phyloP scores from a whole-genome alignment of 208 protist species.

The Angomonas ambiguus region DNA sequence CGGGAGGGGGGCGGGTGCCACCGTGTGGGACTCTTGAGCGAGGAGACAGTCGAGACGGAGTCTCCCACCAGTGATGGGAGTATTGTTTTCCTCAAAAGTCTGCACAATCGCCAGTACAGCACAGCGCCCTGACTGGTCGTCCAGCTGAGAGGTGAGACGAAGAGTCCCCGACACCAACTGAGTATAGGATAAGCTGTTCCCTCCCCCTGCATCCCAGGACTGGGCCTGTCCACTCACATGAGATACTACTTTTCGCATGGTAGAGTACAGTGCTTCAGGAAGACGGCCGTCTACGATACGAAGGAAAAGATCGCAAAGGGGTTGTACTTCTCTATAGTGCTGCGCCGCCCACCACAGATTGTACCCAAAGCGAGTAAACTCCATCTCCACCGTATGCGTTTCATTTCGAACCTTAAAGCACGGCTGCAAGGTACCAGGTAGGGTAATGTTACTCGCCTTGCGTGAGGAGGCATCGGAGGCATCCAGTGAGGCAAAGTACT shows the following conservation, averaged over 20 bases:
- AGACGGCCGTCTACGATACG: conserved; percentile 50
- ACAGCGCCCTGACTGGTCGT: conserved; percentile 32
- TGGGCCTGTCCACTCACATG: conserved; percentile 25
- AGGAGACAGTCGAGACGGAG: conserved; percentile 34
- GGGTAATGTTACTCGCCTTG: conserved; percentile 17
- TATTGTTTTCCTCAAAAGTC: conserved; percentile 51
- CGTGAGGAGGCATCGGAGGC: not conserved
- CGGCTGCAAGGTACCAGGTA: conserved; percentile 22
- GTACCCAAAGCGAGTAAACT: conserved; percentile 61
- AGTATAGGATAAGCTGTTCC: conserved; percentile 41
- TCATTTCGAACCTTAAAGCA: conserved; percentile 17
- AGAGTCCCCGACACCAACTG: conserved; percentile 37
- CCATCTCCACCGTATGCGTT: conserved; percentile 35
- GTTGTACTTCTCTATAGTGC: conserved; percentile 48
- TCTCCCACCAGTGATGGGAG: conserved; percentile 36
- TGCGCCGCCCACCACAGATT: conserved; percentile 67
- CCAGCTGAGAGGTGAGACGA: conserved; percentile 48
- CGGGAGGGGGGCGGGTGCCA: conserved; percentile 8
- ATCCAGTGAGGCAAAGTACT: conserved; percentile 30
- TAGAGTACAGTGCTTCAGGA: conserved; percentile 38
- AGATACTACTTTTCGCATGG: conserved; percentile 28
- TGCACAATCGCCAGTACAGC: conserved; percentile 49
- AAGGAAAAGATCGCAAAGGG: conserved; percentile 62
- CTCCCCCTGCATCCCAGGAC: conserved; percentile 44
- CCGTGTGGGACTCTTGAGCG: conserved; percentile 43